Evolutionary conservation across 306 rosid species (phyloP).

Genomic region (Amphicarpaea edgeworthii): DNA sequence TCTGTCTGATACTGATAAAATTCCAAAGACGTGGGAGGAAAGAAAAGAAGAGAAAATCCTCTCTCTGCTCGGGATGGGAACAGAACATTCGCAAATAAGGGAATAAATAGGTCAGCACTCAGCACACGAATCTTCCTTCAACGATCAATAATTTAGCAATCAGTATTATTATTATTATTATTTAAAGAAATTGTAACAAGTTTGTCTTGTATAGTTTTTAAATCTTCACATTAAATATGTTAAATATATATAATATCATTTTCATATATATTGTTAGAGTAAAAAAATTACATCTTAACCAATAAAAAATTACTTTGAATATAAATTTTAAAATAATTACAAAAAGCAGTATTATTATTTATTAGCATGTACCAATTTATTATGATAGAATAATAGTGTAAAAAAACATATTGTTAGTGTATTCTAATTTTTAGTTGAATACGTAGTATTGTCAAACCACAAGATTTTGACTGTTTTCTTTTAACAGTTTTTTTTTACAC

Average conservation of each 20-base stretch:
- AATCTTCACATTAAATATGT: background rate
- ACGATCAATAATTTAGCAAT: background rate
- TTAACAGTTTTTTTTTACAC: no score
- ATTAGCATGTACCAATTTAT: background rate
- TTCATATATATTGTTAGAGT: no score
- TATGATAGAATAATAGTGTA: background rate
- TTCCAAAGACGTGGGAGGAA: slow-evolving; percentile 1
- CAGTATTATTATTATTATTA: no score
- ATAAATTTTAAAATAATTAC: background rate
- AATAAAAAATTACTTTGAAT: background rate
- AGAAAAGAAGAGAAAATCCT: background rate
- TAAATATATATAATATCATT: background rate
- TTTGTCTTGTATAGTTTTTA: no score
- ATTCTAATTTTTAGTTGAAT: background rate
- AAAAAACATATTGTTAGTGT: background rate
- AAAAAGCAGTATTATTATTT: background rate
- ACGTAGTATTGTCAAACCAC: no score
- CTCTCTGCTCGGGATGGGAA: background rate
- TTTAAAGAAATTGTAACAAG: no score
- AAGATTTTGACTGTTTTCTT: no score
- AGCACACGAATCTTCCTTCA: slow-evolving; percentile 18
- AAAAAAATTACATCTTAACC: background rate
- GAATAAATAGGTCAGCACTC: background rate
- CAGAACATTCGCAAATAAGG: slow-evolving; percentile 2
- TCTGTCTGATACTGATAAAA: slow-evolving; percentile 25